These are phyloP conservation scores for Fonsecaea monophora DNA, from an alignment of 2,329 filamentous ascomycete species.

Conservation along the genomic window DNA sequence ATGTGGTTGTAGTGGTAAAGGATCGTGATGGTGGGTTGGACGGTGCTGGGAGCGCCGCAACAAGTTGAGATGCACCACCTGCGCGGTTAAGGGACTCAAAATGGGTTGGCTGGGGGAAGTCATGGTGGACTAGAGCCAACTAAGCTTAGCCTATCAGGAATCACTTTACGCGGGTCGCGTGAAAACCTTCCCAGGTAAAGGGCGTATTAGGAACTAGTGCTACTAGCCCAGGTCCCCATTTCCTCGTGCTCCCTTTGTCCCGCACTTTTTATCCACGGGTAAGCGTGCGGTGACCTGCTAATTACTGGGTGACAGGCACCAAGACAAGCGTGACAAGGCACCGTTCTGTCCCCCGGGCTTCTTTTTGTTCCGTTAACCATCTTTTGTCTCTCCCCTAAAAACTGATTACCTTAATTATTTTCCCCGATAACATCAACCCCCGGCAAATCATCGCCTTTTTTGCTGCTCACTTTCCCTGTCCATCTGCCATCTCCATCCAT, in stretches of 20 bases:
- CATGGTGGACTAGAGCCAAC: conserved; percentile 1
- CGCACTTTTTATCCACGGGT: conserved; percentile 4
- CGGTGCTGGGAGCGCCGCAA: conserved; percentile 11
- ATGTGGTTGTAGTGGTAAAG: not conserved
- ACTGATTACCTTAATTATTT: not conserved
- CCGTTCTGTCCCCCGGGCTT: not conserved
- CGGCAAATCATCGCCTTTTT: conserved; percentile 1
- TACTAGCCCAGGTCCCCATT: not conserved
- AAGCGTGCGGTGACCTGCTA: not conserved
- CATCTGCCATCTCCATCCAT: not conserved
- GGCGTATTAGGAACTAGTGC: not conserved
- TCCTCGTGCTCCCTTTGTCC: conserved; percentile 2
- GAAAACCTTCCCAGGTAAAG: not conserved
- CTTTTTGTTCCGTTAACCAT: not conserved
- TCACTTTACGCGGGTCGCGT: conserved; percentile 5
- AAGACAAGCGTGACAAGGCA: not conserved
- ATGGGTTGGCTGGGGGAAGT: conserved; percentile 20
- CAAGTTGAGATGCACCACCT: conserved; percentile 15
- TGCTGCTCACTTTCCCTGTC: conserved; percentile 11
- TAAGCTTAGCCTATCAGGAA: conserved; percentile 3
- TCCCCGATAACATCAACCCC: conserved; percentile 1
- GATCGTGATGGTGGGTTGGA: conserved; percentile 13
- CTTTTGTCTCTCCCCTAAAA: conserved; percentile 2
- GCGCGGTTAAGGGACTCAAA: conserved; percentile 12
- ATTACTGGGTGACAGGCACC: conserved; percentile 2